phyloP scores from a whole-genome alignment of 257 asterid species.

The Primulina eburnea region DNA sequence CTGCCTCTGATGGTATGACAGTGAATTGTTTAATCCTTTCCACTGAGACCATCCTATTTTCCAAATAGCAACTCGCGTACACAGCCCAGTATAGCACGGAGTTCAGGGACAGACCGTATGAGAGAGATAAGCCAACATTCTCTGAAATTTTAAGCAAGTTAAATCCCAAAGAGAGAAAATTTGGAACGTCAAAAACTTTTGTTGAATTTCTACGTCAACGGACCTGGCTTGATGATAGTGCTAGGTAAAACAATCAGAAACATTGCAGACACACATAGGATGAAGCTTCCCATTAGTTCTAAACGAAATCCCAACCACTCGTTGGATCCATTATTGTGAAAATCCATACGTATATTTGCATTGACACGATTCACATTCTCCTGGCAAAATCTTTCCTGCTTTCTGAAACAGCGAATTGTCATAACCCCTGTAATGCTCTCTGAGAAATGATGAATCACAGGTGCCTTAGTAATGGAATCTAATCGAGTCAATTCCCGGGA shows the following conservation, averaged over 20 bases:
- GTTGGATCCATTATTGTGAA: slow-evolving; percentile 85
- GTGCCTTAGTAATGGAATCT: slow-evolving; percentile 95
- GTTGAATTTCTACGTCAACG: neutral
- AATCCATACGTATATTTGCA: slow-evolving; percentile 81
- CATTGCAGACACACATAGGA: slow-evolving; percentile 77
- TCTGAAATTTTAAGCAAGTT: slow-evolving; percentile 44
- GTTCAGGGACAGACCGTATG: slow-evolving; percentile 87
- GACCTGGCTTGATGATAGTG: slow-evolving; percentile 91
- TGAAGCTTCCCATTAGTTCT: slow-evolving; percentile 74
- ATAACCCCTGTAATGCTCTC: slow-evolving; percentile 93
- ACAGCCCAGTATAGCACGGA: slow-evolving; percentile 58
- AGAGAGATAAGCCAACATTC: slow-evolving; percentile 80
- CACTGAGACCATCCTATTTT: slow-evolving; percentile 92
- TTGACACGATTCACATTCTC: slow-evolving; percentile 78
- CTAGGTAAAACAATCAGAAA: slow-evolving; percentile 87
- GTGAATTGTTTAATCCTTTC: slow-evolving; percentile 94
- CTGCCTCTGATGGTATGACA: slow-evolving; percentile 78
- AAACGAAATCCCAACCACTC: slow-evolving; percentile 96
- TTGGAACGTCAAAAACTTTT: neutral
- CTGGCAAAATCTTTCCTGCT: slow-evolving; percentile 61
- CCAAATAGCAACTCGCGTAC: slow-evolving; percentile 75
- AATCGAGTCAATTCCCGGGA: slow-evolving; percentile 92
- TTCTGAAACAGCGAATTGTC: slow-evolving; percentile 84
- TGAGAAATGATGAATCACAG: slow-evolving; percentile 90
- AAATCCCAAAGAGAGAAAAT: neutral